Conservation (phyloP, 2,329 filamentous ascomycete genomes). For the Talaromyces sp. region DNA sequence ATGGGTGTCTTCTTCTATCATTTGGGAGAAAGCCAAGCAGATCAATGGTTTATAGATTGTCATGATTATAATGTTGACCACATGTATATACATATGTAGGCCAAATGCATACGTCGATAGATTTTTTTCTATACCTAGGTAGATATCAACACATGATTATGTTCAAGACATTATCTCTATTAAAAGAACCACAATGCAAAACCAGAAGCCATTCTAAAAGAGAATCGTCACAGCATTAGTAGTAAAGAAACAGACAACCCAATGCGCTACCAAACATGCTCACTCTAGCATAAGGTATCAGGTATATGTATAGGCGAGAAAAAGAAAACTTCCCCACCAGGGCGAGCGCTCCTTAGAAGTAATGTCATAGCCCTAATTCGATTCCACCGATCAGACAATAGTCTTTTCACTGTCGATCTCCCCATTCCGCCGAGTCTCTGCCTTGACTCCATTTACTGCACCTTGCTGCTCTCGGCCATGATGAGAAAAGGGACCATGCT, state of each 20-base stretch:
- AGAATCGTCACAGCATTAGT: not conserved
- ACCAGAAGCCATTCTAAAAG: not conserved
- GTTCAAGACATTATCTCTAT: not conserved
- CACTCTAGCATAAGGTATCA: conserved; percentile 4
- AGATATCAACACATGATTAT: conserved; percentile 2
- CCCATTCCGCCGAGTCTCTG: not conserved
- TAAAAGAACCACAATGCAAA: not conserved
- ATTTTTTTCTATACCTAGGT: not conserved
- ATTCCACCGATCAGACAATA: not conserved
- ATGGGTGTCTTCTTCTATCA: conserved; percentile 13
- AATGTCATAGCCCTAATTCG: not conserved
- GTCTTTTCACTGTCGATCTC: not conserved
- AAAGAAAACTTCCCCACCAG: not conserved
- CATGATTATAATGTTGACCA: too few relatives aligned
- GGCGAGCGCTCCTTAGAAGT: not conserved
- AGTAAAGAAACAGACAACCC: not conserved
- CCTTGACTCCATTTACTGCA: not conserved
- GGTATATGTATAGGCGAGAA: not conserved
- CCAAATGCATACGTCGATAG: not conserved
- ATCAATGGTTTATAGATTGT: not conserved
- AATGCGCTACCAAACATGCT: not conserved
- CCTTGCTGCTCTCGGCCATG: not conserved
- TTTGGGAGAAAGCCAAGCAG: not conserved
- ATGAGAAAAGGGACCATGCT: conserved; percentile 18
- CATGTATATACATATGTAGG: too few relatives aligned